A percentile compares a stretch with the other conserved stretches of the same genome.
Evolutionary conservation across 1,139 yeast species (phyloP).

Genomic region (Suhomyces atakaporum): DNA sequence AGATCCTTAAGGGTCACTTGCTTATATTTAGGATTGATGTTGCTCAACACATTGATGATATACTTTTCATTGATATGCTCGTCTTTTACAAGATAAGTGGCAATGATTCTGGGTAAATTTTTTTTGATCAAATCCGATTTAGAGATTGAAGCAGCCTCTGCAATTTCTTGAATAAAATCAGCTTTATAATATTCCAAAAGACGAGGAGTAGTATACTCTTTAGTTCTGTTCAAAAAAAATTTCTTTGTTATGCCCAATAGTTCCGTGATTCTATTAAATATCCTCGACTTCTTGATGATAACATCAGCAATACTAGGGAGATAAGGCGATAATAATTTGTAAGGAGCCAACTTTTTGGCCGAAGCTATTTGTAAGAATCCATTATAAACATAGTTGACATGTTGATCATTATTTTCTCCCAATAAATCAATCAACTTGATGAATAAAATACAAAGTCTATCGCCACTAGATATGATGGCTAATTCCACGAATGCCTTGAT

Average conservation of each 20-base stretch:
- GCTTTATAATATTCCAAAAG: constrained; percentile 64
- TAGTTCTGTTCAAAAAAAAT: constrained; percentile 68
- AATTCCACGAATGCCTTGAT: constrained; percentile 62
- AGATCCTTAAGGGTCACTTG: constrained; percentile 42
- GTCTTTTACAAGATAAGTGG: constrained; percentile 41
- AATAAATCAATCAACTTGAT: constrained; percentile 60
- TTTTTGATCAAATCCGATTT: constrained; percentile 39
- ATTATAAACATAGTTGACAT: constrained; percentile 63
- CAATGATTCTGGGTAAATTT: constrained; percentile 42
- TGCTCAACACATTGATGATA: constrained; percentile 55
- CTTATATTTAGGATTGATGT: constrained; percentile 51
- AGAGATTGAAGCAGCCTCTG: constrained; percentile 36
- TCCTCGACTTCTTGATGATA: constrained; percentile 60
- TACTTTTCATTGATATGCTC: constrained; percentile 48
- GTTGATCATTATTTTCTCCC: constrained; percentile 61
- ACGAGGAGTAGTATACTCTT: constrained; percentile 75
- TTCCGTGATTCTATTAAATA: constrained; percentile 61
- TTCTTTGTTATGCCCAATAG: constrained; percentile 62
- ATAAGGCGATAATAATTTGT: constrained; percentile 75
- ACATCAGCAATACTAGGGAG: constrained; percentile 73
- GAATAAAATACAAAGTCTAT: constrained; percentile 60
- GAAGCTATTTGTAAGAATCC: constrained; percentile 53
- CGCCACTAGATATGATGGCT: constrained; percentile 60
- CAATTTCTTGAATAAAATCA: constrained; percentile 60
- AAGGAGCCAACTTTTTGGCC: constrained; percentile 53